These are phyloP conservation scores for Fusarium musae DNA, from an alignment of 2,329 filamentous ascomycete species.

Conservation along the genomic window DNA sequence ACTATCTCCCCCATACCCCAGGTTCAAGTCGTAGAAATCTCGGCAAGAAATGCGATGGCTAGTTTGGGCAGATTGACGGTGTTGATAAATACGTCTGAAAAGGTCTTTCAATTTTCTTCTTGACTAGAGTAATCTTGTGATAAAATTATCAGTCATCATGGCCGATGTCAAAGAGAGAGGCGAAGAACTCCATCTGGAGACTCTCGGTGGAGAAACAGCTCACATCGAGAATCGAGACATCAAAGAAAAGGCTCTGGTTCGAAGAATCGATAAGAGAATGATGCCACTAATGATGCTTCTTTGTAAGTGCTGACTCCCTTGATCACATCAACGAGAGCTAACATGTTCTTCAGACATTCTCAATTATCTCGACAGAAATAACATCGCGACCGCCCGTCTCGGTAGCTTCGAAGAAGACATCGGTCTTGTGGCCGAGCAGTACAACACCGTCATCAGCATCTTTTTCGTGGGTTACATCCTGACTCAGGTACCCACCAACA, in stretches of 20 bases:
- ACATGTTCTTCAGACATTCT: neutral
- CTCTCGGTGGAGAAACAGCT: neutral
- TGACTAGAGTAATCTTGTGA: too few species aligned
- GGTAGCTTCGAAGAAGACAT: slow-evolving; percentile 22
- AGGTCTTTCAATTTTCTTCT: accelerated
- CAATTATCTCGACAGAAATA: slow-evolving; percentile 19
- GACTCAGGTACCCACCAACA: slow-evolving; percentile 63
- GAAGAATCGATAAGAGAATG: slow-evolving; percentile 19
- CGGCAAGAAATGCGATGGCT: neutral
- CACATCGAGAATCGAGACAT: neutral
- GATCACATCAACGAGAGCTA: accelerated
- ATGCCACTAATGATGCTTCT: slow-evolving; percentile 23
- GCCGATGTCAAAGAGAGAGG: neutral
- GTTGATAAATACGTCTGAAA: neutral
- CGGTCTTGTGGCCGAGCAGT: slow-evolving; percentile 17
- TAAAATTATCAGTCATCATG: neutral
- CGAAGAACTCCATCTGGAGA: slow-evolving; percentile 4
- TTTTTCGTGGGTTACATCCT: slow-evolving; percentile 63
- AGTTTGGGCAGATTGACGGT: neutral
- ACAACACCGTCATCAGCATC: slow-evolving; percentile 54
- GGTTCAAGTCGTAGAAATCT: neutral
- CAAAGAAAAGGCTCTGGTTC: slow-evolving; percentile 1
- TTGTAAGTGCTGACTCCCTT: neutral
- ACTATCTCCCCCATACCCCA: neutral
- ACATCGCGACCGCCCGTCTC: slow-evolving; percentile 23